A percentile compares a stretch with the other conserved stretches of the same genome.
Evolutionary conservation across 768 basidiomycete genomes (phyloP).

Genomic region (Lactarius evosmus): DNA sequence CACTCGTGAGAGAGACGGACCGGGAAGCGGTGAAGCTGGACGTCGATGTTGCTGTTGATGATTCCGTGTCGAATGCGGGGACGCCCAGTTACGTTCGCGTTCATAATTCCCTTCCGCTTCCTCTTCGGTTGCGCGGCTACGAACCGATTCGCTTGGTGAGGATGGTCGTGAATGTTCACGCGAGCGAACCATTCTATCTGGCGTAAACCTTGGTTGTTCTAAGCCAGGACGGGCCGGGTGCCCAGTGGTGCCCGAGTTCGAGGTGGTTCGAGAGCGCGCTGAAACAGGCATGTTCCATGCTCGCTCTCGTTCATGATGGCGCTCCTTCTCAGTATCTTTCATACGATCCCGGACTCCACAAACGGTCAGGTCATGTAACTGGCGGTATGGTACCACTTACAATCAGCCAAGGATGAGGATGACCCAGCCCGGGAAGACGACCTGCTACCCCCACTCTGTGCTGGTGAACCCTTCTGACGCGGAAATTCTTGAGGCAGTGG

Average conservation of each 20-base stretch:
- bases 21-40: slow-evolving; percentile 8
- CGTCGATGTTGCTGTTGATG: slow-evolving; percentile 4
- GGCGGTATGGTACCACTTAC: slow-evolving; percentile 15
- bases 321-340: slow-evolving; percentile 35
- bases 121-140: slow-evolving; percentile 12
- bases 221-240: slow-evolving; percentile 33
- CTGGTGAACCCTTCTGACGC: slow-evolving; percentile 16
- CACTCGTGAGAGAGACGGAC: slow-evolving; percentile 4
- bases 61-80: slow-evolving; percentile 2
- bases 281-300: slow-evolving; percentile 48
- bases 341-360: slow-evolving; percentile 33
- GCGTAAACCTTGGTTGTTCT: slow-evolving; percentile 5
- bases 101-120: slow-evolving; percentile 8
- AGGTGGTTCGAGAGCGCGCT: slow-evolving; percentile 36
- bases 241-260: slow-evolving; percentile 34
- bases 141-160: slow-evolving; percentile 23
- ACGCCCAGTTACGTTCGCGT: slow-evolving; percentile 8
- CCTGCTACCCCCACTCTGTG: slow-evolving; percentile 22
- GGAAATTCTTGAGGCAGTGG: slow-evolving; percentile 26
- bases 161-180: slow-evolving; percentile 19
- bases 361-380: neutral
- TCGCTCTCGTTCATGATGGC: slow-evolving; percentile 44
- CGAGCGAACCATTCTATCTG: slow-evolving; percentile 14
- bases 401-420: slow-evolving; percentile 23
- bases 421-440: slow-evolving; percentile 23